Evolutionary conservation across 2,329 filamentous ascomycete species (phyloP).

Genomic region (Verticillium isaacii): DNA sequence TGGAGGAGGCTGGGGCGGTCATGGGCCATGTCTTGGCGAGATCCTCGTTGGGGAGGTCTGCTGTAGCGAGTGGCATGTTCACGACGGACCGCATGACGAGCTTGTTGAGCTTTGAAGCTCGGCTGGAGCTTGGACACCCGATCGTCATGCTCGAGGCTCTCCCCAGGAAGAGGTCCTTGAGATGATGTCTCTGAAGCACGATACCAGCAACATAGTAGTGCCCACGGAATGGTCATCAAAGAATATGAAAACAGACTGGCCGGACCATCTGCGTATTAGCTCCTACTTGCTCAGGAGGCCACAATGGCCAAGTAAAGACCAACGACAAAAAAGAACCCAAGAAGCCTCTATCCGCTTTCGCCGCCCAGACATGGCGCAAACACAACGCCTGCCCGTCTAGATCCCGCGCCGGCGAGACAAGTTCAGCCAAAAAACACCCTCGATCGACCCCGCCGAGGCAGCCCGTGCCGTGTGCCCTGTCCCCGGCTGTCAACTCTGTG

Average conservation of each 20-base stretch:
- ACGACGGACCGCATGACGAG: not conserved
- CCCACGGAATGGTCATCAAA: not conserved
- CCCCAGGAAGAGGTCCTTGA: not conserved
- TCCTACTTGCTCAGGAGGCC: not conserved
- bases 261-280: not conserved
- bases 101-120: not conserved
- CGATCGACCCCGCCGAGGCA: not conserved
- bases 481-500: not conserved
- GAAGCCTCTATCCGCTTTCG: not conserved
- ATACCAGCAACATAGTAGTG: too few relatives aligned
- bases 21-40: not conserved
- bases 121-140: not conserved
- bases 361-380: not conserved
- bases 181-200: too few relatives aligned
- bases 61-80: not conserved
- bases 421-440: not conserved
- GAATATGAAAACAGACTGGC: not conserved
- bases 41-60: not conserved
- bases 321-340: not conserved
- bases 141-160: not conserved
- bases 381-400: not conserved
- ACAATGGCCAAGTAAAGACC: not conserved
- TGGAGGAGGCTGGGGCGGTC: not conserved
- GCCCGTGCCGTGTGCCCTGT: not conserved
- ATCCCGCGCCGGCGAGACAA: not conserved